Conservation (phyloP, 2,329 filamentous ascomycete genomes). For the Boeremia lycopersici region DNA sequence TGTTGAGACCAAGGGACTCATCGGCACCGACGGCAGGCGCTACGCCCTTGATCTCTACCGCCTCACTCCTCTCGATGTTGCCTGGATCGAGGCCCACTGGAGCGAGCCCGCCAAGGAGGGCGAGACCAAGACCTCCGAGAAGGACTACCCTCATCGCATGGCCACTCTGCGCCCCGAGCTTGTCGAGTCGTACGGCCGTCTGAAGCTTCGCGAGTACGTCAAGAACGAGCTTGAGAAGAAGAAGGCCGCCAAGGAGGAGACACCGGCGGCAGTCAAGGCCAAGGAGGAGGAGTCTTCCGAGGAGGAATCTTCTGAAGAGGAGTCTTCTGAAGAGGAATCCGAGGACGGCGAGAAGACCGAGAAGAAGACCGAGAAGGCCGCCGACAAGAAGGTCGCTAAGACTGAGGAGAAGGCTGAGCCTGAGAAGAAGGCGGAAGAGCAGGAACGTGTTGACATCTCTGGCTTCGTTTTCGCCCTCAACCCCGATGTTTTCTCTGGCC, state of each 20-base stretch:
- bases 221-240: conserved; percentile 69
- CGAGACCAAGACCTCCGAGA: conserved; percentile 56
- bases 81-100: conserved; percentile 83
- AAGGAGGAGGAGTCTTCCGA: conserved; percentile 45
- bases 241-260: conserved; percentile 47
- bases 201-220: conserved; percentile 88
- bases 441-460: conserved; percentile 81
- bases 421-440: conserved; percentile 43
- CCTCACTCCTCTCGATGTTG: conserved; percentile 87
- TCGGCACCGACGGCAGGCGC: conserved; percentile 94
- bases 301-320: conserved; percentile 25
- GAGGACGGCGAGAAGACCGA: conserved; percentile 53
- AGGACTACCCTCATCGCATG: conserved; percentile 91
- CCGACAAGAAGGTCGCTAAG: conserved; percentile 27
- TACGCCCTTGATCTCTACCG: conserved; percentile 98
- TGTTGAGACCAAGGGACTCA: conserved; percentile 96
- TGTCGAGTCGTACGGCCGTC: conserved; percentile 81
- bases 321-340: conserved; percentile 33
- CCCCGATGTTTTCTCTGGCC: conserved; percentile 93
- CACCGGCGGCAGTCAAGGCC: conserved; percentile 44
- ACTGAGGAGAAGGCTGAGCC: conserved; percentile 23
- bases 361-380: conserved; percentile 21
- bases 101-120: conserved; percentile 49
- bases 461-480: conserved; percentile 89
- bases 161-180: conserved; percentile 89